Conservation (phyloP, 225 moss, liverwort and hornwort genomes). For the Sphagnum tenellum region DNA sequence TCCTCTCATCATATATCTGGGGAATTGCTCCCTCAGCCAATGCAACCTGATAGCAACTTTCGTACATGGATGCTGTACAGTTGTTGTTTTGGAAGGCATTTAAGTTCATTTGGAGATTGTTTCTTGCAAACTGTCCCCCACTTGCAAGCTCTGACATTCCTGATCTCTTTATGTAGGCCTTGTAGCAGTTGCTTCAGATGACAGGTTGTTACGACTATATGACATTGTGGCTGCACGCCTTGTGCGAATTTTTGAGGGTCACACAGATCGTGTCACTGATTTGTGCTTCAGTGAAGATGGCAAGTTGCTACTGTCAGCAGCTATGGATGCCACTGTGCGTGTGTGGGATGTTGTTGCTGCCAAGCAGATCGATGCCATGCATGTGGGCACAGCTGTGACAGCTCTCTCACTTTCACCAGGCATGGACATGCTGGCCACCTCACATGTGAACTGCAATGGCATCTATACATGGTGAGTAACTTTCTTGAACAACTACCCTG, state of each 20-base stretch:
- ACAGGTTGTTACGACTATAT: constrained; percentile 74
- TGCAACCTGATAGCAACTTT: too few relatives aligned
- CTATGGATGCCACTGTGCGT: constrained; percentile 88
- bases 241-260: constrained; percentile 78
- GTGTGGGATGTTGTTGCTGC: constrained; percentile 89
- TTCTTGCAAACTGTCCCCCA: too few relatives aligned
- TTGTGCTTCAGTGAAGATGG: constrained; percentile 95
- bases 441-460: constrained; percentile 86
- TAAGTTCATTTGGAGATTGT: too few relatives aligned
- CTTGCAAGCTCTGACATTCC: too few relatives aligned
- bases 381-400: constrained; percentile 72
- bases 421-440: constrained; percentile 94
- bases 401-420: constrained; percentile 79
- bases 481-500: background rate
- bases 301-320: constrained; percentile 71
- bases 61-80: too few relatives aligned
- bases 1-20: too few relatives aligned
- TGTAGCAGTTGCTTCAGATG: constrained; percentile 73
- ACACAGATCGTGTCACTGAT: constrained; percentile 85
- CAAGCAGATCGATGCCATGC: constrained; percentile 82
- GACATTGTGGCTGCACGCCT: constrained; percentile 73
- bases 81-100: too few relatives aligned
- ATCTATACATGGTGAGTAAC: constrained; percentile 74
- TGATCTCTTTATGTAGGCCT: constrained; percentile 28
- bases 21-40: too few relatives aligned